Evolutionary conservation across 1,284 basidiomycete species (phyloP), one percentile per base, ranked within the genome.

Genomic region (Moesziomyces parantarcticus): DNA sequence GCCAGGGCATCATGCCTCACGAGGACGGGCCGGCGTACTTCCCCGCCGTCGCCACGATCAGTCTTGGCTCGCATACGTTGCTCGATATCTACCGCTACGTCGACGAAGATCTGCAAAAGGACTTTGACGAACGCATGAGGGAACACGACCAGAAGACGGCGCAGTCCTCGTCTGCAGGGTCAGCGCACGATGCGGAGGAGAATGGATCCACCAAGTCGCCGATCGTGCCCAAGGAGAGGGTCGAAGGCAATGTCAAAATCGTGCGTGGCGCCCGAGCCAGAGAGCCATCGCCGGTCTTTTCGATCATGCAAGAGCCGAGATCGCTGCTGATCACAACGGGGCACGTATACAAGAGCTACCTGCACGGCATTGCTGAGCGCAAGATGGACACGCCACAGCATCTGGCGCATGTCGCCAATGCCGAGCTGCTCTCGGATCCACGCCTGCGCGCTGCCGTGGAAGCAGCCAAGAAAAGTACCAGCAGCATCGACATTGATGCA

Each of bases 21-120:
- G 90, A 97, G 85, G 95, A 97, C 82, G 94, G 95, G 0, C 90
- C 91, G 0, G 89, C 91, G 4, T 97, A 97, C 85, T 87, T 90
- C 76, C 92, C 94, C 0, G 89, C 92, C 7, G 94, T 97, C 0
- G 91, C 93, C 1, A 97, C 94, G 11, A 86, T 97, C 58, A 94
- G 93, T 13, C 86, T 97, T 54, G 91, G 91, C 29, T 91, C 92
- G 0, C 91, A 94, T 84, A 87, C 91, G 1, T 86, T 94, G 46
- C 91, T 97, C 77, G 89, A 96, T 84, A 90, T 96, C 81, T 93
- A 93, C 83, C 88, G 87, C 60, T 94, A 93, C 69, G 78, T 85
- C 1, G 65, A 66, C 29, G 72, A 71, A 34, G 65, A 63, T 34
- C 47, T 73, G 26, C 67, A 67, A 41, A 64, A 58, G 53, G 58